phyloP scores from a whole-genome alignment of 805 yeast species.

The Kuraishia capsulata region DNA sequence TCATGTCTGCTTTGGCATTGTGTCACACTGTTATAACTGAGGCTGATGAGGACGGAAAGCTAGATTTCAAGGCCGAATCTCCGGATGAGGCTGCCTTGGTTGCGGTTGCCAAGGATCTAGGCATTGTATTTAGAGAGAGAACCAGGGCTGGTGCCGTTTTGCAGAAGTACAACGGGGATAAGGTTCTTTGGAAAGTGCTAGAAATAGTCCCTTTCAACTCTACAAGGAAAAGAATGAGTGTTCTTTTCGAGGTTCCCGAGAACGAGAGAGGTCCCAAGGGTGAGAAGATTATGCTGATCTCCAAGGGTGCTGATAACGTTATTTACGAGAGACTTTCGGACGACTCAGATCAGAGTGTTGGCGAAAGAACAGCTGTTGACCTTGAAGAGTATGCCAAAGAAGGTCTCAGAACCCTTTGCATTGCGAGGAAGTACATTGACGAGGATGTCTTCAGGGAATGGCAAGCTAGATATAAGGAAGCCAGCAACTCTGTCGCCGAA shows the following conservation, averaged over 20 bases:
- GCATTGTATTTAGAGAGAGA: constrained; percentile 51
- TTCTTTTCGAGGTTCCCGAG: constrained; percentile 39
- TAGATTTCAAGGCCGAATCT: constrained; percentile 66
- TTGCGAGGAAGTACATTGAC: constrained; percentile 48
- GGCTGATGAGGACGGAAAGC: constrained; percentile 25
- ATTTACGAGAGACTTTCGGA: constrained; percentile 39
- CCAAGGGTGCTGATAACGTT: constrained; percentile 74
- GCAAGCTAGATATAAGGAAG: constrained; percentile 47
- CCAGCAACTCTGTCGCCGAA: constrained; percentile 42
- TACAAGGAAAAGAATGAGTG: constrained; percentile 72
- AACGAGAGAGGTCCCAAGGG: constrained; percentile 12
- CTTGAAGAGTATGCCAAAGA: constrained; percentile 66
- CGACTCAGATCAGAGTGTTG: constrained; percentile 31
- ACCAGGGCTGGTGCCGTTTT: constrained; percentile 36
- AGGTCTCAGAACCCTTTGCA: constrained; percentile 69
- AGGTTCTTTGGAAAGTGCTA: constrained; percentile 36
- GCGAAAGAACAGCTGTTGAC: constrained; percentile 51
- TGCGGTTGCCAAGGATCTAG: constrained; percentile 66
- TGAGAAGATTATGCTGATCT: constrained; percentile 32
- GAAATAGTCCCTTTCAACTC: constrained; percentile 59
- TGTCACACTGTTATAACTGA: constrained; percentile 75
- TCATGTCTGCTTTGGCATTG: constrained; percentile 57
- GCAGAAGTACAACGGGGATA: constrained; percentile 35
- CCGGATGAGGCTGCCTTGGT: constrained; percentile 82
- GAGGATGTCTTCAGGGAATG: constrained; percentile 39